Evolutionary conservation across 1,139 yeast species (phyloP).

Genomic region (Kodamaea fungicola): DNA sequence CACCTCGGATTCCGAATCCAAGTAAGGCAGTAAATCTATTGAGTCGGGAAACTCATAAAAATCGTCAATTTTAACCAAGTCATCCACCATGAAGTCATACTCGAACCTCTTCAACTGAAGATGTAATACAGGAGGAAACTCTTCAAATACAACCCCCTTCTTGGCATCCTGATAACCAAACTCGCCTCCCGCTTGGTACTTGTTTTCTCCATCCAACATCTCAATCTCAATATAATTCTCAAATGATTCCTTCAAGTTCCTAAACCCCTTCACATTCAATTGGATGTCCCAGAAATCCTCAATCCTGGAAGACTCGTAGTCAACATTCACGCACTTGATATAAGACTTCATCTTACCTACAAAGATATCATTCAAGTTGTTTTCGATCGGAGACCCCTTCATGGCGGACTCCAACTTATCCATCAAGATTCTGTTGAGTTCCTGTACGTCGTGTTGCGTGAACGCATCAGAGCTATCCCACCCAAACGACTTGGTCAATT

Average conservation of each 20-base stretch:
- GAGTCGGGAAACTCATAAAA: slow-evolving; percentile 85
- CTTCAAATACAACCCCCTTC: slow-evolving; percentile 90
- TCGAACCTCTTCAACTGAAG: slow-evolving; percentile 92
- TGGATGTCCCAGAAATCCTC: slow-evolving; percentile 99
- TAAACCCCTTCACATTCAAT: slow-evolving; percentile 83
- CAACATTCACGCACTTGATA: slow-evolving; percentile 91
- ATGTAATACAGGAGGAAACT: slow-evolving; percentile 90
- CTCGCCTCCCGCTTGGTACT: slow-evolving; percentile 86
- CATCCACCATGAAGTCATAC: slow-evolving; percentile 87
- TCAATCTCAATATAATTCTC: slow-evolving; percentile 86
- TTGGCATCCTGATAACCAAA: slow-evolving; percentile 91
- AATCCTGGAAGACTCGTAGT: slow-evolving; percentile 84
- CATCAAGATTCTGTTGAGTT: slow-evolving; percentile 91
- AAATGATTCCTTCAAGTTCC: slow-evolving; percentile 70
- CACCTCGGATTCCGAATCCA: slow-evolving; percentile 55
- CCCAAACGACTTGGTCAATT: slow-evolving; percentile 88
- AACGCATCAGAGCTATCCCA: slow-evolving; percentile 97
- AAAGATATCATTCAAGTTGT: slow-evolving; percentile 73
- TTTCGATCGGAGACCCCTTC: slow-evolving; percentile 87
- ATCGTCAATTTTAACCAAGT: slow-evolving; percentile 87
- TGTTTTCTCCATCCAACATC: slow-evolving; percentile 89
- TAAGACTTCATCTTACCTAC: slow-evolving; percentile 97
- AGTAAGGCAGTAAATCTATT: slow-evolving; percentile 75
- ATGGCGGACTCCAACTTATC: slow-evolving; percentile 87
- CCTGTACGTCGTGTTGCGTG: slow-evolving; percentile 98